phyloP scores from a whole-genome alignment of 2,329 filamentous ascomycete genomes.

The Periconia sp. region DNA sequence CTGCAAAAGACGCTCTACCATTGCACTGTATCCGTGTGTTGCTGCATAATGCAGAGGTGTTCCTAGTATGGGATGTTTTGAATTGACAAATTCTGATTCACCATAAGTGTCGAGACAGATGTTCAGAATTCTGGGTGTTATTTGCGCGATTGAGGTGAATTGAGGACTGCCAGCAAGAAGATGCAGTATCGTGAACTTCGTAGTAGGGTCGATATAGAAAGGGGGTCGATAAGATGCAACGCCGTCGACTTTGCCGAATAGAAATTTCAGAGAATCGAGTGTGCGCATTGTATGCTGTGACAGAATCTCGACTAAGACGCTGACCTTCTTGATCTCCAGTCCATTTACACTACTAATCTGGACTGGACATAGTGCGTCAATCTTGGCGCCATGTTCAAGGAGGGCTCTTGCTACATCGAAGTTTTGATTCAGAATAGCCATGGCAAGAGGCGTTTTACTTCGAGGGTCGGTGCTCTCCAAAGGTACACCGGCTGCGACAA shows the following conservation, averaged over 20 bases:
- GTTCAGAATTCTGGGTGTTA: constrained; percentile 10
- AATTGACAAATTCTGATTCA: constrained; percentile 7
- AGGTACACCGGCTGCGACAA: constrained; percentile 7
- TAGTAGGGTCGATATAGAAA: constrained; percentile 6
- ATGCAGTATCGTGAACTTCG: constrained; percentile 6
- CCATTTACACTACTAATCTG: background rate
- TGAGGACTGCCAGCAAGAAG: constrained; percentile 7
- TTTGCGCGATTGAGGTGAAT: constrained; percentile 10
- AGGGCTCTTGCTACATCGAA: constrained; percentile 11
- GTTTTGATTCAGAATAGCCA: constrained; percentile 10
- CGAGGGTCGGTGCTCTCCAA: constrained; percentile 7
- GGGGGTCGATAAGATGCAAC: constrained; percentile 1
- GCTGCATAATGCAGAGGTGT: constrained; percentile 10
- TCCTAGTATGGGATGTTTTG: constrained; percentile 9
- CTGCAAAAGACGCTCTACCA: constrained; percentile 9
- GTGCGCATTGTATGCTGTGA: constrained; percentile 11
- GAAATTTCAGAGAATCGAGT: constrained; percentile 11
- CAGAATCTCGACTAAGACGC: constrained; percentile 7
- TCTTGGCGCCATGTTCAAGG: constrained; percentile 7
- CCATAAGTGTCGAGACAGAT: constrained; percentile 9
- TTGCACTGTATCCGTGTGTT: constrained; percentile 7
- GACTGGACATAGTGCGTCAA: constrained; percentile 6
- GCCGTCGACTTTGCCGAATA: constrained; percentile 4
- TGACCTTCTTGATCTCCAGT: constrained; percentile 1
- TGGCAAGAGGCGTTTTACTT: constrained; percentile 8